These are phyloP conservation scores for Trametes villosa DNA, from an alignment of 768 basidiomycete genomes.

Conservation along the genomic window DNA sequence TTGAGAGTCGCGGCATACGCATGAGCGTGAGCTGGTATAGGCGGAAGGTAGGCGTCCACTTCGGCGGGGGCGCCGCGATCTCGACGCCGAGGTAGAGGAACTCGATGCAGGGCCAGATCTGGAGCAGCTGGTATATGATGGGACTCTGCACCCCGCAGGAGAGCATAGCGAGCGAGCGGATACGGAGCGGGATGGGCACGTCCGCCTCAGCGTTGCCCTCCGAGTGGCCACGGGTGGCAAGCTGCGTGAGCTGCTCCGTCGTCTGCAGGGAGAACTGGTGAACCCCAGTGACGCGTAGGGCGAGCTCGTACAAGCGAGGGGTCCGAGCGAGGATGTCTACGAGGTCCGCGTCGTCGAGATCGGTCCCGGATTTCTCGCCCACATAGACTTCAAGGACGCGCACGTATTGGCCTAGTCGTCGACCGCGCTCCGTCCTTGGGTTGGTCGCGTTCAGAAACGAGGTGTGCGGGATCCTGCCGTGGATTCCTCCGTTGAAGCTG, in stretches of 20 bases:
- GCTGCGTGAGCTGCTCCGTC: conserved; percentile 29
- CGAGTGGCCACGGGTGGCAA: conserved; percentile 21
- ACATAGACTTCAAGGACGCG: conserved; percentile 26
- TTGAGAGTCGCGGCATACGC: conserved; percentile 37
- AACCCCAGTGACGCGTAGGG: conserved; percentile 29
- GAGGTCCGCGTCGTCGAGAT: conserved; percentile 14
- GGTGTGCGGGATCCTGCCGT: not conserved
- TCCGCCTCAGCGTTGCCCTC: not conserved
- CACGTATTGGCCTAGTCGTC: conserved; percentile 16
- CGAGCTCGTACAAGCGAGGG: conserved; percentile 41
- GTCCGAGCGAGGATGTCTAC: conserved; percentile 33
- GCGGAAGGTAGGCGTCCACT: conserved; percentile 24
- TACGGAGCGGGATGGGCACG: not conserved
- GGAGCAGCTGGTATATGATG: conserved; percentile 46
- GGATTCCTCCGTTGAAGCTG: not conserved
- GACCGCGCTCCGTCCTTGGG: conserved; percentile 10
- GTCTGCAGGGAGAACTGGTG: conserved; percentile 35
- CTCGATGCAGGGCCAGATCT: conserved; percentile 41
- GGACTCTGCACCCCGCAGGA: conserved; percentile 47
- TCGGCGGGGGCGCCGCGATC: conserved; percentile 39
- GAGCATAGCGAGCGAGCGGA: conserved; percentile 40
- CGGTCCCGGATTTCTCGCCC: not conserved
- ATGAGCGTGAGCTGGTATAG: conserved; percentile 48
- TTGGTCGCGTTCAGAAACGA: conserved; percentile 16
- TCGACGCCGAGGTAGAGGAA: conserved; percentile 46